Evolutionary conservation across 345 rosid species (phyloP), one percentile per base, ranked within the genome.

Genomic region (Populus nigra): DNA sequence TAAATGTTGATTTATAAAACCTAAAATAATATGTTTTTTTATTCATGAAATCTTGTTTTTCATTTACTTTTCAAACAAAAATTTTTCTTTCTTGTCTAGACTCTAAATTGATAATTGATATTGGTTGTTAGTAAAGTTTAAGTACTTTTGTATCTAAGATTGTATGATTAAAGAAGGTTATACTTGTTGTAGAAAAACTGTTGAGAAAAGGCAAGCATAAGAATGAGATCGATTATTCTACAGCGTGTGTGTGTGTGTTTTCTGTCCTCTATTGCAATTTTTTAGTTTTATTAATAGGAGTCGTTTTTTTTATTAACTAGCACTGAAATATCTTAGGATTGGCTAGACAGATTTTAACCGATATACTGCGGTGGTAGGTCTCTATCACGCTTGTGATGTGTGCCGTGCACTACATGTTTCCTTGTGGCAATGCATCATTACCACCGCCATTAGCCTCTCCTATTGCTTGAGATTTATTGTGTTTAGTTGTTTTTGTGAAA

Each of bases 391-490:
- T 33, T 71, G 25, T 72, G 76, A 74, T 74, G 72, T 39, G 9
- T 31, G 59, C 63, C 27, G 55, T 57, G 45, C 31, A 73, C 73
- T 45, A 73, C 73, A 73, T 76, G 77, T 79, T 81, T 85, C 71
- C 75, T 61, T n/a, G 76, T 82, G 68, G 73, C 77, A 55, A 45
- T 66, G 45, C 71, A 65, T 80, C 80, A 75, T 66, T 68, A 70
- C 49, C 20, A 73, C 39, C 25, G 49, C 33, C 71, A 27, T 43
- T 59, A 75, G 2, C 82, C 12, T 22, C 45, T 38, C 61, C 71
- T 73, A 20, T 73, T 53, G 22, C 77, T 76, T 45, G 5, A 22
- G 74, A 65, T 65, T 70, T 65, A 57, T 8, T 57, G 27, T 57
- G 23, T n/a, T 8, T n/a, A n/a, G 63, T 57, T 41, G 15, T 41